A percentile compares a stretch with the other conserved stretches of the same genome.
phyloP scores from a whole-genome alignment of 2,329 filamentous ascomycete genomes.

The Aspergillus chevalieri region DNA sequence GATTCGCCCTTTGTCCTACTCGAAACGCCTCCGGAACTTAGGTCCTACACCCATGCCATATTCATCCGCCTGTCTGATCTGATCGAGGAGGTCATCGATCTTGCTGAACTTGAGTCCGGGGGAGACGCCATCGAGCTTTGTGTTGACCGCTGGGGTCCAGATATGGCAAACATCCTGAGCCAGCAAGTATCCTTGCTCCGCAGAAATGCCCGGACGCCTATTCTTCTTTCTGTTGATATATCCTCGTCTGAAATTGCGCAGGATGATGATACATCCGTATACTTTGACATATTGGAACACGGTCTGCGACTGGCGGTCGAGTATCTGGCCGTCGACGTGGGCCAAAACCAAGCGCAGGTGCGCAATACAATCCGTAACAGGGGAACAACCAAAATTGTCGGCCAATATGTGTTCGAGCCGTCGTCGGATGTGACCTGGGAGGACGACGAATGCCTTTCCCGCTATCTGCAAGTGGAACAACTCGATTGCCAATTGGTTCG shows the following conservation, averaged over 20 bases:
- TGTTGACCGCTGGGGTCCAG: constrained; percentile 52
- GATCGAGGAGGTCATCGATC: constrained; percentile 31
- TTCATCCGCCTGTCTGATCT: constrained; percentile 34
- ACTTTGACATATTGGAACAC: constrained; percentile 34
- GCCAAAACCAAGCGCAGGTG: constrained; percentile 23
- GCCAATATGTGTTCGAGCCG: constrained; percentile 29
- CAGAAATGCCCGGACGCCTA: constrained; percentile 50
- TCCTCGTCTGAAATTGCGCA: constrained; percentile 12
- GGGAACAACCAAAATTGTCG: constrained; percentile 38
- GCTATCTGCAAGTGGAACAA: constrained; percentile 30
- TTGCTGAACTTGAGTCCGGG: constrained; percentile 51
- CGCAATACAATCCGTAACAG: constrained; percentile 25
- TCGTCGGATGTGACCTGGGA: constrained; percentile 27
- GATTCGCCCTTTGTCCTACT: constrained; percentile 57
- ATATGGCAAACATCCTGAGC: constrained; percentile 46
- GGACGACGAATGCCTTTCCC: constrained; percentile 26
- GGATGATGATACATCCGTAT: constrained; percentile 11
- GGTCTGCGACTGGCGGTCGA: constrained; percentile 36
- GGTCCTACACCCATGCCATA: constrained; percentile 43
- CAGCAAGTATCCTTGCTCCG: constrained; percentile 54
- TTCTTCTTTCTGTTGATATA: constrained; percentile 52
- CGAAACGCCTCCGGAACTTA: constrained; percentile 54
- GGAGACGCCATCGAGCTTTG: constrained; percentile 57
- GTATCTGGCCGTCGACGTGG: constrained; percentile 34
- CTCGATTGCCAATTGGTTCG: constrained; percentile 36